Evolutionary conservation across 208 protist species (phyloP).

Genomic region (Crithidia expoeki): DNA sequence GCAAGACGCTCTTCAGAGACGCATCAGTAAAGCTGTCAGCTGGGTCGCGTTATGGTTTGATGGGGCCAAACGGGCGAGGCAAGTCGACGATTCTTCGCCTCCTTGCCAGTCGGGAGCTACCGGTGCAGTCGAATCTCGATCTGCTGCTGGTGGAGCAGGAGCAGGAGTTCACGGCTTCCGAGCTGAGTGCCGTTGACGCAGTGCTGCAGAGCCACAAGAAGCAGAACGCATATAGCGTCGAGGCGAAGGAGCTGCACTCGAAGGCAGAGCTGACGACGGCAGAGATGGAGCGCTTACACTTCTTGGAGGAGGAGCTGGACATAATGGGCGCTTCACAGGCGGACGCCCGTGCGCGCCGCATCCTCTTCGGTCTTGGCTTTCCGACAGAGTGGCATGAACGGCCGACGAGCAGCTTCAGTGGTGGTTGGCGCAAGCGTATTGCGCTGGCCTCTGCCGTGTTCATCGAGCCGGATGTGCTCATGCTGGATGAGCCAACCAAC

Average conservation of each 20-base stretch:
- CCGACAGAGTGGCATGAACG: conserved; percentile 91
- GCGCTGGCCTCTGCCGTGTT: conserved; percentile 95
- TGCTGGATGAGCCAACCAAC: conserved; percentile 98
- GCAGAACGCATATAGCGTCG: conserved; percentile 75
- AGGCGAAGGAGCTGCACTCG: conserved; percentile 69
- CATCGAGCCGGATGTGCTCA: conserved; percentile 94
- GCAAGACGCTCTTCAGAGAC: conserved; percentile 86
- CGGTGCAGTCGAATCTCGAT: conserved; percentile 92
- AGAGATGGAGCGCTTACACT: conserved; percentile 83
- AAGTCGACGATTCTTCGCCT: conserved; percentile 96
- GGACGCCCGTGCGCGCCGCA: conserved; percentile 81
- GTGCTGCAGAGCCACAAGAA: conserved; percentile 94
- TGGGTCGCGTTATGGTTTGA: conserved; percentile 94
- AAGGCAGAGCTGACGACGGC: conserved; percentile 65
- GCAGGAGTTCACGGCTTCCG: conserved; percentile 90
- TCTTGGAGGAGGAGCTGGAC: conserved; percentile 92
- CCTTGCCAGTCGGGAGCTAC: conserved; percentile 76
- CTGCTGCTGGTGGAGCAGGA: conserved; percentile 98
- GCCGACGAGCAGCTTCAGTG: conserved; percentile 88
- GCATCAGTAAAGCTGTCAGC: conserved; percentile 78
- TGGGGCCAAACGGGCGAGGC: conserved; percentile 96
- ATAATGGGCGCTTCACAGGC: conserved; percentile 94
- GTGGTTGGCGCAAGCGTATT: conserved; percentile 94
- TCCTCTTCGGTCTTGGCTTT: conserved; percentile 94
- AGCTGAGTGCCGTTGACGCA: conserved; percentile 77